Conservation (phyloP, 1,139 yeast species). For the Protomyces macrosporus region DNA sequence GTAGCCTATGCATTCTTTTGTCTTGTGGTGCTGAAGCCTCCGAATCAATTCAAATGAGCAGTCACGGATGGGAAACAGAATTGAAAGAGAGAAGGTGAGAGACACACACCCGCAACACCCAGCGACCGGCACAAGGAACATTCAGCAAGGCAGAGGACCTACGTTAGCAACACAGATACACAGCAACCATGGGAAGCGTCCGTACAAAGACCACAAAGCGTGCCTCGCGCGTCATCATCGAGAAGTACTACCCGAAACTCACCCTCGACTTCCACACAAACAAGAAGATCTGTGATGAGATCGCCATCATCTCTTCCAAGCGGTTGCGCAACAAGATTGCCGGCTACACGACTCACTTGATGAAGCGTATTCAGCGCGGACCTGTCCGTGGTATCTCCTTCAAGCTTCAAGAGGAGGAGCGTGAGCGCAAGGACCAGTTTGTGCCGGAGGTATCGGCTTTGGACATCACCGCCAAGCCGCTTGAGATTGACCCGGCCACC, state of each 20-base stretch:
- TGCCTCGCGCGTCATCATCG: constrained; percentile 99
- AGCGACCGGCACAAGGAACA: neutral
- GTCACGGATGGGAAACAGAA: no score
- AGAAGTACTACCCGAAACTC: constrained; percentile 99
- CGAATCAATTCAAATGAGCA: no score
- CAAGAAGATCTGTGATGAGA: constrained; percentile 98
- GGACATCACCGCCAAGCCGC: constrained; percentile 93
- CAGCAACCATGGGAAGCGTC: constrained; percentile 72
- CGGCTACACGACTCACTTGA: constrained; percentile 99
- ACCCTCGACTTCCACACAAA: constrained; percentile 99
- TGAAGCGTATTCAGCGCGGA: constrained; percentile 99
- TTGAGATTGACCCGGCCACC: constrained; percentile 97
- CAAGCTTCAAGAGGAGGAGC: constrained; percentile 99
- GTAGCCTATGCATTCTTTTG: no score
- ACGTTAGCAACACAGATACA: neutral
- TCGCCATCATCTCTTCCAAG: constrained; percentile 98
- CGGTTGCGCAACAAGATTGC: constrained; percentile 99
- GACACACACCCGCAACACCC: neutral
- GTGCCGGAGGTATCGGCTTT: constrained; percentile 99
- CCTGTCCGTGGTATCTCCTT: constrained; percentile 99
- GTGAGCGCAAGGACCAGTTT: constrained; percentile 99
- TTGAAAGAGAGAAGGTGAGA: no score
- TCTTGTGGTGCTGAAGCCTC: no score
- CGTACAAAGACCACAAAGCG: constrained; percentile 99
- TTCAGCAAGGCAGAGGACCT: neutral